A percentile compares a stretch with the other conserved stretches of the same genome.
Conservation (phyloP, 768 basidiomycete species). For the Xanthoconium stramineum region DNA sequence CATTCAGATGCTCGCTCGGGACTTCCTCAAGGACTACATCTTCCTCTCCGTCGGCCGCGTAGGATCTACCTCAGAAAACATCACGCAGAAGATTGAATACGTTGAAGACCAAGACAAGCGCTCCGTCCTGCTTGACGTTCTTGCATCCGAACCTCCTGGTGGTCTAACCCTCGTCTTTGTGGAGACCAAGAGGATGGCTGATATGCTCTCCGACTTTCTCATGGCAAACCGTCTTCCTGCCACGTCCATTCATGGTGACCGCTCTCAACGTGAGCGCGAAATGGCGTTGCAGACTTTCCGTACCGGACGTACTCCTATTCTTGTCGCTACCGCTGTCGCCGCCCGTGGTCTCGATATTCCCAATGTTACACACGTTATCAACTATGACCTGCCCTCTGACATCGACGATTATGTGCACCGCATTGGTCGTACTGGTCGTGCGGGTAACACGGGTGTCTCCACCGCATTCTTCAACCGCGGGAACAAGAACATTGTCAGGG, state of each 20-base stretch:
- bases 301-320: constrained; percentile 88
- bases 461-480: constrained; percentile 96
- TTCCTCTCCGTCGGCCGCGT: constrained; percentile 99
- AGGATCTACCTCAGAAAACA: constrained; percentile 98
- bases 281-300: constrained; percentile 94
- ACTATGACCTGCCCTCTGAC: constrained; percentile 96
- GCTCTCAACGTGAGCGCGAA: constrained; percentile 97
- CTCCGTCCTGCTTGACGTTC: constrained; percentile 91
- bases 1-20: constrained; percentile 94
- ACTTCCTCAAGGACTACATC: constrained; percentile 97
- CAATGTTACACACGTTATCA: constrained; percentile 97
- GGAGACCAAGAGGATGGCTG: constrained; percentile 99
- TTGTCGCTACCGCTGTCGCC: constrained; percentile 98
- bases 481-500: constrained; percentile 89
- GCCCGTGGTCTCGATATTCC: constrained; percentile 99
- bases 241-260: constrained; percentile 97
- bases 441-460: constrained; percentile 92
- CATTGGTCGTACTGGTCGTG: constrained; percentile 97
- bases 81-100: constrained; percentile 98
- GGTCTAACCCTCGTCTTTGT: constrained; percentile 96
- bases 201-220: constrained; percentile 96
- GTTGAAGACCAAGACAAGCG: constrained; percentile 98
- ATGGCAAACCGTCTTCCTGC: constrained; percentile 78
- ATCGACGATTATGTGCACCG: constrained; percentile 99
- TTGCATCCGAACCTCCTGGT: constrained; percentile 65